phyloP scores from a whole-genome alignment of 1,284 basidiomycete genomes.

The Papiliotrema terrestris region DNA sequence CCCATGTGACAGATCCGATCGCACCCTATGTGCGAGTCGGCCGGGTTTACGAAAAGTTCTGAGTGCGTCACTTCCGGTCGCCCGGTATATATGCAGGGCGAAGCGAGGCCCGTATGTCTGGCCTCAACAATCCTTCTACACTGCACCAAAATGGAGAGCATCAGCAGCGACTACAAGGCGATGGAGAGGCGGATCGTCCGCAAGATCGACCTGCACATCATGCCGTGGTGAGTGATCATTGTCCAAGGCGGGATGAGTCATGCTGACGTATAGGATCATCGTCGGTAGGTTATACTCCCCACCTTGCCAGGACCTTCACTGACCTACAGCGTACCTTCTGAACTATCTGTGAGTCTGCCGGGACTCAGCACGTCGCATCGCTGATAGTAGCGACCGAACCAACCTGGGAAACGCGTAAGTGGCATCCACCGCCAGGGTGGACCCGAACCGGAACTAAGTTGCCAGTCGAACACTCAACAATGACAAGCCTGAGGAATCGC shows the following conservation, averaged over 20 bases:
- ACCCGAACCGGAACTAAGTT: not conserved
- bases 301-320: not conserved
- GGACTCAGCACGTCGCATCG: not conserved
- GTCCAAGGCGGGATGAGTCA: not conserved
- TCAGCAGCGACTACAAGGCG: constrained; percentile 61
- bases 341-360: constrained; percentile 18
- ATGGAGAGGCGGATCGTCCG: constrained; percentile 42
- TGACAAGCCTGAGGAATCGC: constrained; percentile 23
- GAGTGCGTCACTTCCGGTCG: too few species aligned
- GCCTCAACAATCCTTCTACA: too few species aligned
- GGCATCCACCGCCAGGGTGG: too few species aligned
- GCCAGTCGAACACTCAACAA: constrained; percentile 25
- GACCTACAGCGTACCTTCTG: constrained; percentile 13
- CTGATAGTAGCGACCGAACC: constrained; percentile 15
- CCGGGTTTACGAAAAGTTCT: too few species aligned
- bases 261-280: constrained; percentile 6
- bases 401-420: constrained; percentile 31
- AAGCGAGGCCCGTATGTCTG: too few species aligned
- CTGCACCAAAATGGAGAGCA: not conserved
- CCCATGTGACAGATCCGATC: too few species aligned
- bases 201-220: constrained; percentile 24
- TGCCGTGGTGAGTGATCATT: constrained; percentile 15
- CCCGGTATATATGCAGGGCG: too few species aligned
- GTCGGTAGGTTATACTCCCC: constrained; percentile 2
- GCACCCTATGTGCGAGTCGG: too few species aligned